Evolutionary conservation across 129 eudicot species (phyloP).

Genomic region (Deinandra increscens): DNA sequence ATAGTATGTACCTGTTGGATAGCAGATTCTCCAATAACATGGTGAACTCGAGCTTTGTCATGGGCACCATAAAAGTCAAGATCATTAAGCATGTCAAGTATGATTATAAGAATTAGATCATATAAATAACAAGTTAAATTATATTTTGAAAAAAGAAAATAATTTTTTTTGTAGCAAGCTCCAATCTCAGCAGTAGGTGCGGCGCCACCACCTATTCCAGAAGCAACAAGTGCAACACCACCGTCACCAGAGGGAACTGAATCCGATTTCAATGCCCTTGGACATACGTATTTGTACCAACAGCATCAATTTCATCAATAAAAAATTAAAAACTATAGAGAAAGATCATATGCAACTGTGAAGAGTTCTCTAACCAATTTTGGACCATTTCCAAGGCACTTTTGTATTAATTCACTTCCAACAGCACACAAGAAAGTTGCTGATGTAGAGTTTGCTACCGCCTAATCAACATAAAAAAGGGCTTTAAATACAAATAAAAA

Average conservation of each 20-base stretch:
- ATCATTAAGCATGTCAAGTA: too few relatives aligned
- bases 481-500: not conserved
- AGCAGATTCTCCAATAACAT: conserved; percentile 44
- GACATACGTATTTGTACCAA: conserved; percentile 82
- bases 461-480: conserved; percentile 39
- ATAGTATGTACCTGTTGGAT: conserved; percentile 30
- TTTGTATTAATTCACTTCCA: conserved; percentile 94
- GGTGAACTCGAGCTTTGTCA: conserved; percentile 44
- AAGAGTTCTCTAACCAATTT: conserved; percentile 92
- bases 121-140: too few relatives aligned
- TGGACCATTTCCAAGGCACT: conserved; percentile 96
- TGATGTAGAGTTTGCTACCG: conserved; percentile 94
- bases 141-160: too few relatives aligned
- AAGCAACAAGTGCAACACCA: too few relatives aligned
- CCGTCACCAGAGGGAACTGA: too few relatives aligned
- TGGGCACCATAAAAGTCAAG: too few relatives aligned
- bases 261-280: not conserved
- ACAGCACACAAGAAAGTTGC: conserved; percentile 97
- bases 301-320: conserved; percentile 94
- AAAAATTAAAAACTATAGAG: conserved; percentile 92
- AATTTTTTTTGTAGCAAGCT: too few relatives aligned
- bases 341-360: conserved; percentile 91
- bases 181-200: too few relatives aligned
- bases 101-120: too few relatives aligned
- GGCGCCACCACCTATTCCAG: too few relatives aligned